Evolutionary conservation across 352 stramenopile genomes (phyloP).

Genomic region (Phytophthora kernoviae): DNA sequence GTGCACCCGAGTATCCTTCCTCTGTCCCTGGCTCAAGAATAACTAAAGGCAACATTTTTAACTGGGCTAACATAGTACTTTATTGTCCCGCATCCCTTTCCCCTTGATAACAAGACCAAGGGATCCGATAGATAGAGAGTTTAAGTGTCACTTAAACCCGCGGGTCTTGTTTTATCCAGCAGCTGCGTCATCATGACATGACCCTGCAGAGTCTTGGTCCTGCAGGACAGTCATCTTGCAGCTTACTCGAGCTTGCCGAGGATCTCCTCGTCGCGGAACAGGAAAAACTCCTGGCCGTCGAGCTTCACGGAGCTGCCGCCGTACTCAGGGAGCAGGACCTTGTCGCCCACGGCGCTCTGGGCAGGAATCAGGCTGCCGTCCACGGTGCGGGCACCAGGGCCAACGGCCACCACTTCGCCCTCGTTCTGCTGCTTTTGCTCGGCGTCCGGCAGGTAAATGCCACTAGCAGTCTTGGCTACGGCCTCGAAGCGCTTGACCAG

Average conservation of each 20-base stretch:
- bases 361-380: slow-evolving; percentile 91
- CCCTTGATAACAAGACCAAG: slow-evolving; percentile 1
- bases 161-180: slow-evolving; percentile 1
- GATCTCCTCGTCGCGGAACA: slow-evolving; percentile 97
- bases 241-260: slow-evolving; percentile 94
- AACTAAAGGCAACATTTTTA: slow-evolving; percentile 14
- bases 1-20: slow-evolving; percentile 25
- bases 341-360: slow-evolving; percentile 92
- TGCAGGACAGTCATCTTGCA: not conserved
- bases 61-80: slow-evolving; percentile 43
- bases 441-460: slow-evolving; percentile 95
- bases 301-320: slow-evolving; percentile 94
- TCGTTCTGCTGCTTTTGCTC: slow-evolving; percentile 94
- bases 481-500: slow-evolving; percentile 93
- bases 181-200: too few relatives aligned
- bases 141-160: slow-evolving; percentile 3
- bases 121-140: not conserved
- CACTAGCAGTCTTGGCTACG: slow-evolving; percentile 92
- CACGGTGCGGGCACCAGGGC: slow-evolving; percentile 88
- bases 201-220: not conserved
- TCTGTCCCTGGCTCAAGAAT: slow-evolving; percentile 21
- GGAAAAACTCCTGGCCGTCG: slow-evolving; percentile 91
- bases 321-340: slow-evolving; percentile 96
- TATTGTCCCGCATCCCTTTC: slow-evolving; percentile 35
- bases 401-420: slow-evolving; percentile 93